These are phyloP conservation scores for Dictyostelium intermedium DNA, from an alignment of 78 protist genomes.

Conservation along the genomic window DNA sequence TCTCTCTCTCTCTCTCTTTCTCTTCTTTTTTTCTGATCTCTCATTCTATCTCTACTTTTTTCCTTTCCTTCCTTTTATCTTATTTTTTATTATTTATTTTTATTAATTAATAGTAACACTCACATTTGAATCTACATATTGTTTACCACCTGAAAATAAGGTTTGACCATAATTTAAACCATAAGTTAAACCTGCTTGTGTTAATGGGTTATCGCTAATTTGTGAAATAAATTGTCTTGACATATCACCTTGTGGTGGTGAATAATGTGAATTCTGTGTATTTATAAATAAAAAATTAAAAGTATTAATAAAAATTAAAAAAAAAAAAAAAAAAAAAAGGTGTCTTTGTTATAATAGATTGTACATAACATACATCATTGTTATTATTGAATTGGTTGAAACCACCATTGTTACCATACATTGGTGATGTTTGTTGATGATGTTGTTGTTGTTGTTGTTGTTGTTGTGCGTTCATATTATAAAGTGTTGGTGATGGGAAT, in stretches of 20 bases:
- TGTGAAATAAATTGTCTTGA: slow-evolving; percentile 30
- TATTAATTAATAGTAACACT: background rate
- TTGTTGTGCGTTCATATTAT: background rate
- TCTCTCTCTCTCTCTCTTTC: background rate
- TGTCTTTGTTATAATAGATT: background rate
- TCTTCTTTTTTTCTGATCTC: too few species aligned
- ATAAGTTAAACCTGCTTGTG: slow-evolving; percentile 66
- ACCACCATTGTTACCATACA: background rate
- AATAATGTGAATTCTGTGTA: background rate
- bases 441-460: slow-evolving; percentile 16
- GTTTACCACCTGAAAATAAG: slow-evolving; percentile 61
- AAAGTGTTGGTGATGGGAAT: slow-evolving; percentile 10
- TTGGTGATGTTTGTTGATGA: slow-evolving; percentile 2
- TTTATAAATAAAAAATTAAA: too few species aligned
- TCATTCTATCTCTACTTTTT: too few species aligned
- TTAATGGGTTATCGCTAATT: slow-evolving; percentile 48
- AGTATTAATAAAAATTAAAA: background rate
- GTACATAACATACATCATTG: background rate
- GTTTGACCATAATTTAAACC: slow-evolving; percentile 69
- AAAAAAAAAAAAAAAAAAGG: background rate
- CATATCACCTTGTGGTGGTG: slow-evolving; percentile 53
- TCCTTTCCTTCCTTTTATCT: background rate
- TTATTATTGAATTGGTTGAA: background rate
- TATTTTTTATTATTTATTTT: background rate
- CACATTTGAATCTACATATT: slow-evolving; percentile 76